Base-by-base conservation (phyloP, 805 yeast genomes). In the Cyberlindnera misumaiensis region DNA sequence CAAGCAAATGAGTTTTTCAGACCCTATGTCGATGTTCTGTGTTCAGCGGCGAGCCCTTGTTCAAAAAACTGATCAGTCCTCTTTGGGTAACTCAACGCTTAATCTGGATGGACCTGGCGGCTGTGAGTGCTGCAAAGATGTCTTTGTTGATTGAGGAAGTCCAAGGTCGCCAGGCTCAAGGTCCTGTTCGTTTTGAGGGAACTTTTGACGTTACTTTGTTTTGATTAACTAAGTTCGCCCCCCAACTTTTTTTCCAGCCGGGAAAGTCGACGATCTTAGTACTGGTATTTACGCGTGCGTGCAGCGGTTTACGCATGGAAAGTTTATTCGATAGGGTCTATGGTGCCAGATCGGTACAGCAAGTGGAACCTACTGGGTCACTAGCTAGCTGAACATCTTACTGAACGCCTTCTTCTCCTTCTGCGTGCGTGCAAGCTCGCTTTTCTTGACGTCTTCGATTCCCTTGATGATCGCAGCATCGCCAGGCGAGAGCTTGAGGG, bases 381-480 rank as follows among this genome's bases (percentile, higher is more conserved):
- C 24, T 20, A 20, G 24, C 24, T 48, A 63, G 5, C 51, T 38
- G 48, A 84, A 84, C 67, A 83, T 77, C 57, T 82, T 83, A 39
- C 84, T 67, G 66, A 80, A 72, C 1, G 88, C 85, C 50, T 79
- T 80, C 64, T 77, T 83, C 53, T 83, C 84, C 56, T 79, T 80
- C 37, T 80, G 77, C 39, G 66, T 70, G 48, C 81, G 70, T n/a
- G 61, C 62, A 47, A 73, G 74, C 37, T 75, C 64, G 28, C 63
- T 55, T 32, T 59, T 60, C 53, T 75, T 75, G 17, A 84, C 77
- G 30, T 78, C 83, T 12, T 64, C 59, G 32, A 85, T 65, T 13
- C 85, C 87, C 47, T 74, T 76, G 33, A 67, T 48, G 38, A 89
- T 80, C 7, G 82, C 94, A 3, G 73, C 75, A 53, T 89, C 97